These are phyloP conservation scores for Typha latifolia DNA, from an alignment of 176 grass and related monocot species.

Conservation along the genomic window DNA sequence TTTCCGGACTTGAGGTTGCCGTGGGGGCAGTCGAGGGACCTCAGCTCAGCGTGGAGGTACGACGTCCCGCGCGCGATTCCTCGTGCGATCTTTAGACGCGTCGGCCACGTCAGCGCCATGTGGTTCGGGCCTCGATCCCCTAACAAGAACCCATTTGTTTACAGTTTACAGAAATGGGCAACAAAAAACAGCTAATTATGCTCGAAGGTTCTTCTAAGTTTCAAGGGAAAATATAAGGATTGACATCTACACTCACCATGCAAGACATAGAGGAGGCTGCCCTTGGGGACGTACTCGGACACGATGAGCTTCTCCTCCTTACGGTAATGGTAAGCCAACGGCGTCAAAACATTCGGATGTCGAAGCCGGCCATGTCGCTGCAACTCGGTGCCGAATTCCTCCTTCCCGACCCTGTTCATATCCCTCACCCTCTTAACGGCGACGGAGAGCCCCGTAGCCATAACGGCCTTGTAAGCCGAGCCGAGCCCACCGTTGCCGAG, in stretches of 20 bases:
- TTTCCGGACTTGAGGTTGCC: constrained; percentile 79
- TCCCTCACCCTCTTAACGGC: constrained; percentile 23
- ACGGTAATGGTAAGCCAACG: constrained; percentile 22
- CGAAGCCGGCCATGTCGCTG: constrained; percentile 6
- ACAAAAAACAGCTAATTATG: too few relatives aligned
- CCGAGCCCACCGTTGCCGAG: constrained; percentile 22
- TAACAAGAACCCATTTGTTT: constrained; percentile 2
- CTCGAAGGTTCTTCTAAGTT: neutral
- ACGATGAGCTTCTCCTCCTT: constrained; percentile 27
- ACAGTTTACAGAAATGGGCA: too few relatives aligned
- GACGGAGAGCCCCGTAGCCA: constrained; percentile 9
- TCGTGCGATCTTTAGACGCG: constrained; percentile 31
- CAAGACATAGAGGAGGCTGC: neutral
- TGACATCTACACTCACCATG: neutral
- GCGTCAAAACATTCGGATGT: constrained; percentile 19
- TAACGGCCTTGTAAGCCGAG: constrained; percentile 20
- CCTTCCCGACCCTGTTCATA: constrained; percentile 17
- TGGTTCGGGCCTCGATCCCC: constrained; percentile 41
- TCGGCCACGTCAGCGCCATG: constrained; percentile 33
- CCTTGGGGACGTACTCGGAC: constrained; percentile 15
- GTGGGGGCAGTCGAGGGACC: constrained; percentile 18
- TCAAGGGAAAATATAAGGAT: neutral
- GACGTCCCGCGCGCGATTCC: constrained; percentile 44
- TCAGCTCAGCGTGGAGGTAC: constrained; percentile 50
- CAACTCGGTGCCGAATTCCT: constrained; percentile 11